Percentiles rank a stretch among this genome's conserved stretches.
Evolutionary conservation across 148 eudicot species (phyloP).

Genomic region (Camellia lanceoleosa): DNA sequence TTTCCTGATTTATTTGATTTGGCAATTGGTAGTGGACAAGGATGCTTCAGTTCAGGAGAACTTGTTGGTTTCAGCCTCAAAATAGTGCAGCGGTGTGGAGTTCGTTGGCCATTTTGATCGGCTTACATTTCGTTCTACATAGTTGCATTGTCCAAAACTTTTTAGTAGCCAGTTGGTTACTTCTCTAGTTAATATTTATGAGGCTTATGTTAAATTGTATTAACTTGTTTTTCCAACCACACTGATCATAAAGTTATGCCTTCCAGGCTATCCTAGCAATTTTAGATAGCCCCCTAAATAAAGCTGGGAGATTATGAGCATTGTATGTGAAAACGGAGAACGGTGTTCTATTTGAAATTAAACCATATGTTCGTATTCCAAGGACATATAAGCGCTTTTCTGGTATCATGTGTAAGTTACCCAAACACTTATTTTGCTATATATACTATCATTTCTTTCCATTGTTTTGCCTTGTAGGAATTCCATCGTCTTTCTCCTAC

Average conservation of each 20-base stretch:
- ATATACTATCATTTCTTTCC: background rate
- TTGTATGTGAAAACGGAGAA: constrained; percentile 86
- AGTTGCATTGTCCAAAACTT: background rate
- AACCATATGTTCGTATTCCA: constrained; percentile 90
- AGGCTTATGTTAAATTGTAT: background rate
- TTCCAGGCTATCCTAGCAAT: constrained; percentile 73
- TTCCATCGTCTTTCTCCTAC: background rate
- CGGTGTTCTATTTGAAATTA: constrained; percentile 83
- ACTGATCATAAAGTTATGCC: background rate
- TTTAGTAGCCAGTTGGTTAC: background rate
- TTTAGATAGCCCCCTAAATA: constrained; percentile 87
- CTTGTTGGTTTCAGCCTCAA: too few relatives aligned
- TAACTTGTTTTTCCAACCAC: background rate
- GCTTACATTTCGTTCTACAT: too few relatives aligned
- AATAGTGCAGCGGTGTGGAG: background rate
- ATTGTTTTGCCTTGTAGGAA: background rate
- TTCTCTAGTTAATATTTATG: background rate
- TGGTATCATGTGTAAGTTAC: constrained; percentile 87
- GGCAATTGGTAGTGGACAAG: too few relatives aligned
- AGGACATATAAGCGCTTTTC: constrained; percentile 89
- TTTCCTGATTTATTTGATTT: too few relatives aligned
- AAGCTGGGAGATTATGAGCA: constrained; percentile 71
- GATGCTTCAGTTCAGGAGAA: too few relatives aligned
- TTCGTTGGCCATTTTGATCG: too few relatives aligned
- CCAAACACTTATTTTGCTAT: background rate